Base-by-base conservation (phyloP, 2,329 filamentous ascomycete genomes). In the Tolypocladium endophyticum region DNA sequence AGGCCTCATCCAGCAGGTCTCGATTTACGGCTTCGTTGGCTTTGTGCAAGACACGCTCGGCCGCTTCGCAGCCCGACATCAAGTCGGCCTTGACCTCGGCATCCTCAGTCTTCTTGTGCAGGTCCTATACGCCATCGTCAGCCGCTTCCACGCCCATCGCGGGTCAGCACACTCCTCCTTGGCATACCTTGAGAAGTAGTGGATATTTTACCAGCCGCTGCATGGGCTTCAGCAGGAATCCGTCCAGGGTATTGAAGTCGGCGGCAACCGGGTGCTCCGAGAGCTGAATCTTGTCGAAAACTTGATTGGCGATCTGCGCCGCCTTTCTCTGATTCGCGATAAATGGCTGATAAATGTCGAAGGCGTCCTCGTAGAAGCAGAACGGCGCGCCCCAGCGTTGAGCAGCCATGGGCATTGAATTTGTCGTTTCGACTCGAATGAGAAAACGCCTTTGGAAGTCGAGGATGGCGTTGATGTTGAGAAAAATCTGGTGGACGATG, bases 361-460 rank as follows among this genome's bases (percentile, higher is more conserved):
- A 97, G 0, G 87, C 85, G 61, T 94, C 90, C 71, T 94, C 90
- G 70, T 93, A 92, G 18, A 86, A 80, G 18, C 89, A 82, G 70
- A 97, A 97, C 0, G 95, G 84, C n/a, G 86, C 81, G n/a, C 94
- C 94, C 94, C 94, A 99, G 71, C 93, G 89, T 72, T 99, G 94
- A 62, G 84, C 80, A 4, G 82, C 76, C 62, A 87, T 81, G 0
- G 90, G 83, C 75, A 91, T 84, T 4, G 90, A 92, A 69, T 97
- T 96, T 43, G 92, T 95, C 35, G 95, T 95, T 76, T 99, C 94
- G 63, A 99, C 90, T 59, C 92, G 88, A 68, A 99, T 97, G 55
- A 99, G 79, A 69, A 99, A 97, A 35, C 92, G 86, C 63, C 95
- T 87, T 71, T 97, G 93, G 71, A 97, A 96, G 73, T 99, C 94